phyloP scores from a whole-genome alignment of 2,329 filamentous ascomycete genomes.

The Cladobotryum mycophilum region DNA sequence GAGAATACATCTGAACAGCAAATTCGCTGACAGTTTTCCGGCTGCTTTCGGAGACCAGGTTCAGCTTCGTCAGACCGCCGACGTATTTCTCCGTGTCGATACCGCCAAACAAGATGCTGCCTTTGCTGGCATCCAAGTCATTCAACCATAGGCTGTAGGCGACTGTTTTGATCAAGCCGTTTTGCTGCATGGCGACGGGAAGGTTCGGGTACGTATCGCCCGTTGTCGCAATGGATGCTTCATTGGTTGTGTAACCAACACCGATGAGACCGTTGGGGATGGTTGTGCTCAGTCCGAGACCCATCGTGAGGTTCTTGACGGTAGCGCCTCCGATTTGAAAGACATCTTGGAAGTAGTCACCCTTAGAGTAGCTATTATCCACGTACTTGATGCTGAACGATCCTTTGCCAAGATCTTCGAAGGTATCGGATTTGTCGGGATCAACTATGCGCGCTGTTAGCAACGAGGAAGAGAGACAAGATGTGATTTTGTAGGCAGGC shows the following conservation, averaged over 20 bases:
- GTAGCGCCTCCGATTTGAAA: conserved; percentile 48
- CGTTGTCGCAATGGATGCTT: conserved; percentile 33
- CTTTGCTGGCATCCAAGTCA: conserved; percentile 53
- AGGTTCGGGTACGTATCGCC: conserved; percentile 48
- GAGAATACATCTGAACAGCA: conserved; percentile 40
- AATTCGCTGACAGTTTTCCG: conserved; percentile 40
- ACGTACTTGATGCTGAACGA: conserved; percentile 56
- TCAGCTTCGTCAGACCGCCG: conserved; percentile 55
- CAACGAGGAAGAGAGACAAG: neutral
- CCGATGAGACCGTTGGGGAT: conserved; percentile 54
- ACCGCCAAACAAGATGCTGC: conserved; percentile 73
- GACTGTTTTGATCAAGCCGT: conserved; percentile 57
- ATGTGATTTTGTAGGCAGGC: too few relatives aligned
- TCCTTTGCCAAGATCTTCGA: conserved; percentile 33
- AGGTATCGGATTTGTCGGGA: conserved; percentile 39
- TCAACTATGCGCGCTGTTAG: conserved; percentile 34
- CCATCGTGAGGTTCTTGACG: conserved; percentile 53
- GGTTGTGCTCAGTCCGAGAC: conserved; percentile 47
- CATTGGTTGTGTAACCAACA: conserved; percentile 52
- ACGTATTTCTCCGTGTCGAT: conserved; percentile 69
- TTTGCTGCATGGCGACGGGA: conserved; percentile 56
- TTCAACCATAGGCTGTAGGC: conserved; percentile 68
- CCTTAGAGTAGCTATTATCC: conserved; percentile 49
- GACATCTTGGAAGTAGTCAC: conserved; percentile 53
- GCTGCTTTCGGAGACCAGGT: conserved; percentile 43